A percentile compares a stretch with the other conserved stretches of the same genome.
phyloP scores from a whole-genome alignment of 495 filamentous ascomycete species.

The Annulohypoxylon moriforme region DNA sequence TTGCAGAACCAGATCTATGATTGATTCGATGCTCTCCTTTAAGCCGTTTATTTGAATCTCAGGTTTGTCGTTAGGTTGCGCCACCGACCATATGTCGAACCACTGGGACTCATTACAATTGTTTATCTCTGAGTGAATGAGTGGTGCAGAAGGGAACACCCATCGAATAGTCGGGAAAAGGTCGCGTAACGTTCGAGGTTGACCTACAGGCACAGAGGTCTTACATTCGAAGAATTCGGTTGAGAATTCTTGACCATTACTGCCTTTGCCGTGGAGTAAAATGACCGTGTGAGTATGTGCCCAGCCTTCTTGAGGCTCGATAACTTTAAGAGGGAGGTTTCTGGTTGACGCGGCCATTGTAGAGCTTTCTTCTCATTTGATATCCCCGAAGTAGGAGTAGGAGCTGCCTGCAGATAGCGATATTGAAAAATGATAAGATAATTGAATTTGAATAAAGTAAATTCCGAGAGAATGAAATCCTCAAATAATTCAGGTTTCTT shows the following conservation, averaged over 20 bases:
- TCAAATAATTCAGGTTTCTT: background rate
- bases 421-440: background rate
- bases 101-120: slow-evolving; percentile 54
- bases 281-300: slow-evolving; percentile 67
- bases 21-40: slow-evolving; percentile 37
- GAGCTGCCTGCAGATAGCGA: background rate
- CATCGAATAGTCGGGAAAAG: slow-evolving; percentile 48
- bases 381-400: background rate
- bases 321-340: background rate
- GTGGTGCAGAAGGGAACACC: slow-evolving; percentile 61
- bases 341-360: background rate
- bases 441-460: background rate
- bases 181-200: slow-evolving; percentile 48
- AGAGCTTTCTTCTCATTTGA: background rate
- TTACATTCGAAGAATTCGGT: slow-evolving; percentile 58
- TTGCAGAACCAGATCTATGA: slow-evolving; percentile 36
- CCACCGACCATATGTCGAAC: slow-evolving; percentile 57
- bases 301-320: background rate
- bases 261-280: slow-evolving; percentile 65
- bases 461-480: background rate
- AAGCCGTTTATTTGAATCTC: slow-evolving; percentile 50
- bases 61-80: slow-evolving; percentile 44
- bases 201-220: slow-evolving; percentile 46
- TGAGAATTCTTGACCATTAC: slow-evolving; percentile 62
- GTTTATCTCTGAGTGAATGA: slow-evolving; percentile 52